These are phyloP conservation scores for Yamadazyma scolyti DNA, from an alignment of 805 yeast species.

Conservation along the genomic window DNA sequence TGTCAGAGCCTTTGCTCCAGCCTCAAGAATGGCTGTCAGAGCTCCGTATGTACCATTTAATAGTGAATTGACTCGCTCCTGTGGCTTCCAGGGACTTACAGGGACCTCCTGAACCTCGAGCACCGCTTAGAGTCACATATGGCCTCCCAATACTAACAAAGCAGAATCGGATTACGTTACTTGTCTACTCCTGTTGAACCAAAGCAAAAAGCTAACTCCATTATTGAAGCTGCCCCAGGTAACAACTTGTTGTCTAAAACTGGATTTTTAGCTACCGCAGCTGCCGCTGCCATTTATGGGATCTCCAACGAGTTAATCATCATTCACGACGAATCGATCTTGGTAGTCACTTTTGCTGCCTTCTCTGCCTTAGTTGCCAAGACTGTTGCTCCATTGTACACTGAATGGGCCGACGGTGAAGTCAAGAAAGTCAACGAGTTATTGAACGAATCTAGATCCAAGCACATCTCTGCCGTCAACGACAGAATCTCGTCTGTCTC, in stretches of 20 bases:
- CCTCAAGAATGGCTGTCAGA: constrained; percentile 36
- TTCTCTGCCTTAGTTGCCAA: constrained; percentile 76
- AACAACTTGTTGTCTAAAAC: constrained; percentile 84
- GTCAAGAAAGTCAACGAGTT: constrained; percentile 75
- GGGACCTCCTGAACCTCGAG: not conserved
- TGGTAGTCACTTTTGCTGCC: constrained; percentile 75
- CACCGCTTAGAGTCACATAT: not conserved
- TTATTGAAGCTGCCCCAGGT: constrained; percentile 93
- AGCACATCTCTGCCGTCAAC: constrained; percentile 90
- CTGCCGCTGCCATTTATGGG: constrained; percentile 93
- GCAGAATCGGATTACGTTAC: constrained; percentile 59
- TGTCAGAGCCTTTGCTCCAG: constrained; percentile 41
- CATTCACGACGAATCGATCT: constrained; percentile 88
- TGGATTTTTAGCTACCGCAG: constrained; percentile 89
- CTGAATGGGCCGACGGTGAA: constrained; percentile 89
- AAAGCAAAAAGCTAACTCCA: constrained; percentile 83
- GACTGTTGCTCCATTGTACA: constrained; percentile 90
- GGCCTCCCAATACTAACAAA: constrained; percentile 26
- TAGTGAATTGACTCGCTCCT: not conserved
- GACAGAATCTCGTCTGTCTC: constrained; percentile 85
- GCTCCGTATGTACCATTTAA: constrained; percentile 39
- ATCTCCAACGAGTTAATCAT: constrained; percentile 90
- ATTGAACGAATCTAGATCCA: constrained; percentile 82
- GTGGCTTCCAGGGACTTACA: not conserved
- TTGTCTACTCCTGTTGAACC: constrained; percentile 76